A percentile compares a stretch with the other conserved stretches of the same genome.
Evolutionary conservation across 2,329 filamentous ascomycete genomes (phyloP).

Genomic region (Talaromyces pinophilus): DNA sequence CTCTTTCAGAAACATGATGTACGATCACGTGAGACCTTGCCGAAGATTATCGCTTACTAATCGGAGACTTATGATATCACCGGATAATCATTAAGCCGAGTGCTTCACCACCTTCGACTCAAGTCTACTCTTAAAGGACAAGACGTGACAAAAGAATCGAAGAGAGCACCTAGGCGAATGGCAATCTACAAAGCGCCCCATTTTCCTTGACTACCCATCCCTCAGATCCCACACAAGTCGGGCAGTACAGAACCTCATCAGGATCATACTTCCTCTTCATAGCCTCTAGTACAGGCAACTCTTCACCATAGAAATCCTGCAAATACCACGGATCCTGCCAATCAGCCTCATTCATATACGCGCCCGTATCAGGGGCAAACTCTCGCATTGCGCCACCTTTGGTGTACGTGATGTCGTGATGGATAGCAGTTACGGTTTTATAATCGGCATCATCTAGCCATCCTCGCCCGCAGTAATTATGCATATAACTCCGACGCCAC

Average conservation of each 20-base stretch:
- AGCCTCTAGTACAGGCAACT: slow-evolving; percentile 39
- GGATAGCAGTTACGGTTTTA: slow-evolving; percentile 37
- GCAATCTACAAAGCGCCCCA: background rate
- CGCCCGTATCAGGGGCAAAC: slow-evolving; percentile 41
- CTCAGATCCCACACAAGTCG: slow-evolving; percentile 44
- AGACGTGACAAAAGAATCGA: too few species aligned
- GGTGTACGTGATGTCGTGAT: slow-evolving; percentile 42
- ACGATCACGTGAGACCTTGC: slow-evolving; percentile 12
- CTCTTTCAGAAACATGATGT: background rate
- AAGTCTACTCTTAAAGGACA: too few species aligned
- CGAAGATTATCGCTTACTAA: background rate
- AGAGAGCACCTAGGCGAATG: too few species aligned
- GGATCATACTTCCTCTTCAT: slow-evolving; percentile 49
- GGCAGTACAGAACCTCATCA: slow-evolving; percentile 41
- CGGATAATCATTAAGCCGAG: background rate
- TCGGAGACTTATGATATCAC: background rate
- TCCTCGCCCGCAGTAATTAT: slow-evolving; percentile 39
- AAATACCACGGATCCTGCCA: slow-evolving; percentile 45
- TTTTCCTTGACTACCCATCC: slow-evolving; percentile 30
- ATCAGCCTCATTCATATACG: slow-evolving; percentile 48
- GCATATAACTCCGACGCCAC: slow-evolving; percentile 36
- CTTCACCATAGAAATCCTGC: slow-evolving; percentile 46
- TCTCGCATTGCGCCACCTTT: slow-evolving; percentile 43
- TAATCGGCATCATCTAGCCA: slow-evolving; percentile 40
- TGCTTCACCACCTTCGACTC: too few species aligned